Conservation (phyloP, 2,329 filamentous ascomycete species). For the Apiospora rasikravindrae region DNA sequence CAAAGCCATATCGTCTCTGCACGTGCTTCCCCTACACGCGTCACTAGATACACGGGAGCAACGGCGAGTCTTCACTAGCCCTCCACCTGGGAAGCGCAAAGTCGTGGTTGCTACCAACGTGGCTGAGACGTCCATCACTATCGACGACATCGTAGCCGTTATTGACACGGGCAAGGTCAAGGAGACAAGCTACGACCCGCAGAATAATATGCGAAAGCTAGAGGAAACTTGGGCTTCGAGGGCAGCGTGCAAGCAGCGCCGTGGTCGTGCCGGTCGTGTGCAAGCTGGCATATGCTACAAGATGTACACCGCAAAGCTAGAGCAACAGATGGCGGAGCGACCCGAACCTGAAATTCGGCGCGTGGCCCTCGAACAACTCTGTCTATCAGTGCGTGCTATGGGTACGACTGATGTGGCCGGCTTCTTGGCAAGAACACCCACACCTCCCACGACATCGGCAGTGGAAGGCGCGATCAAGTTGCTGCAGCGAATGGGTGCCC, state of each 20-base stretch:
- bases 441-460: slow-evolving; percentile 83
- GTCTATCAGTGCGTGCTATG: slow-evolving; percentile 94
- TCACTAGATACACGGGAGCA: slow-evolving; percentile 90
- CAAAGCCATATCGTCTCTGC: slow-evolving; percentile 63
- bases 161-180: slow-evolving; percentile 96
- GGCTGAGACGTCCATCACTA: slow-evolving; percentile 97
- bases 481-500: slow-evolving; percentile 83
- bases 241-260: slow-evolving; percentile 91
- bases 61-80: slow-evolving; percentile 77
- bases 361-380: slow-evolving; percentile 92
- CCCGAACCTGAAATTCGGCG: slow-evolving; percentile 93
- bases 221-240: slow-evolving; percentile 95
- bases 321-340: slow-evolving; percentile 83
- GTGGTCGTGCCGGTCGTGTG: slow-evolving; percentile 92
- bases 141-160: slow-evolving; percentile 94
- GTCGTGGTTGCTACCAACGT: slow-evolving; percentile 96
- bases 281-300: slow-evolving; percentile 93
- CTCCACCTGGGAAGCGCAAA: slow-evolving; percentile 84
- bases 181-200: slow-evolving; percentile 90
- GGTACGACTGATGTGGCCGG: slow-evolving; percentile 79
- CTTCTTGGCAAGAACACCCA: slow-evolving; percentile 86
- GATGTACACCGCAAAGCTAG: slow-evolving; percentile 85
- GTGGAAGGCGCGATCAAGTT: slow-evolving; percentile 84
- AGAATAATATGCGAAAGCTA: slow-evolving; percentile 91
- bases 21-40: slow-evolving; percentile 88